A percentile compares a stretch with the other conserved stretches of the same genome.
These are phyloP conservation scores for Mycena citricolor DNA, from an alignment of 1,284 basidiomycete species.

Conservation along the genomic window DNA sequence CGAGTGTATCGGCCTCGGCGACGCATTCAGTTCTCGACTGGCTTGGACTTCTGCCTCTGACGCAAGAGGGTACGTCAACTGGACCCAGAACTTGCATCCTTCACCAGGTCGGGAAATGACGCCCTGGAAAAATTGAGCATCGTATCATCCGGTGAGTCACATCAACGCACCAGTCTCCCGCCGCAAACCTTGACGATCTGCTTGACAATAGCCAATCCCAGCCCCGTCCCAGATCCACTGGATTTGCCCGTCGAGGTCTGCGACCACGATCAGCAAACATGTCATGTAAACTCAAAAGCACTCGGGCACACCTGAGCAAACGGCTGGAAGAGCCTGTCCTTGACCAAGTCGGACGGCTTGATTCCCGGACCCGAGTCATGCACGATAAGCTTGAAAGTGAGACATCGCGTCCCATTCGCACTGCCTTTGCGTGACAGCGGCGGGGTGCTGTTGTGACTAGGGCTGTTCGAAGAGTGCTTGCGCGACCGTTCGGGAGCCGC, in stretches of 20 bases:
- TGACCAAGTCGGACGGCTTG: slow-evolving; percentile 41
- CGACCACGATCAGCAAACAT: not conserved
- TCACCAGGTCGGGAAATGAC: slow-evolving; percentile 32
- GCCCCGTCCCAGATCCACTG: slow-evolving; percentile 47
- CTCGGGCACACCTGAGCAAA: slow-evolving; percentile 27
- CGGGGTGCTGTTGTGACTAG: too few relatives aligned
- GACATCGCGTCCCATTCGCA: slow-evolving; percentile 11
- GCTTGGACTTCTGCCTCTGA: slow-evolving; percentile 21
- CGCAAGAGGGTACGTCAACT: slow-evolving; percentile 35
- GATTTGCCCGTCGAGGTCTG: slow-evolving; percentile 32
- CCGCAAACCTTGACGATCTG: slow-evolving; percentile 85
- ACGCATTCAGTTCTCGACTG: slow-evolving; percentile 11
- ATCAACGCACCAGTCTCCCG: slow-evolving; percentile 37
- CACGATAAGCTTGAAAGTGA: slow-evolving; percentile 18
- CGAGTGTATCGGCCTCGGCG: too few relatives aligned
- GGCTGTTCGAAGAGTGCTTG: too few relatives aligned
- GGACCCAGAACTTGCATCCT: slow-evolving; percentile 46
- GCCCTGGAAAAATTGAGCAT: slow-evolving; percentile 28
- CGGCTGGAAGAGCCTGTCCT: slow-evolving; percentile 37
- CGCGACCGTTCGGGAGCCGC: not conserved
- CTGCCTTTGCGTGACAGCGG: slow-evolving; percentile 9
- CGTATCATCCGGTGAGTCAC: slow-evolving; percentile 22
- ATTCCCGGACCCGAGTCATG: slow-evolving; percentile 19
- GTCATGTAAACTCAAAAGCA: not conserved
- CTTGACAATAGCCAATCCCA: slow-evolving; percentile 83